Conservation (phyloP, 306 rosid genomes). For the Hippophae rhamnoides region DNA sequence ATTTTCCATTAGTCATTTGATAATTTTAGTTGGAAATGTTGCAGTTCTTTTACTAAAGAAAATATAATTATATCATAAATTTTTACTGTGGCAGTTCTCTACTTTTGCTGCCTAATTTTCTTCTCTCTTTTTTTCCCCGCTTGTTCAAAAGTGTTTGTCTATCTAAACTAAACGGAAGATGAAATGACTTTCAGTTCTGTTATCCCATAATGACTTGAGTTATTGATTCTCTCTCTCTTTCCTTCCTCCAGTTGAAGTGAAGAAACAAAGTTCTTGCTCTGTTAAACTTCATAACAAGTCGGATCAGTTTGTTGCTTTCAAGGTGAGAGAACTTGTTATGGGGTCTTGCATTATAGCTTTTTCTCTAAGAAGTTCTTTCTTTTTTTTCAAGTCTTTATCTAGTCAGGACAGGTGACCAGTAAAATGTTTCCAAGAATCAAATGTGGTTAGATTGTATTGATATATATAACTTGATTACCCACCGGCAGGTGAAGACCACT, state of each 20-base stretch:
- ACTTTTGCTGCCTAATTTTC: no score
- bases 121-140: no score
- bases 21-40: no score
- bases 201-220: not conserved
- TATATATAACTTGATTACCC: not conserved
- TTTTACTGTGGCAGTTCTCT: no score
- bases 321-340: constrained; percentile 36
- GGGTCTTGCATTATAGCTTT: not conserved
- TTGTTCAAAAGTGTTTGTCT: no score
- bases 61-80: no score
- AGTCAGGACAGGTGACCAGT: no score
- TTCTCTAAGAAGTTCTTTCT: not conserved
- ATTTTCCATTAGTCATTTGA: no score
- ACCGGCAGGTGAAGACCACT: constrained; percentile 78
- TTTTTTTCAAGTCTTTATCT: not conserved
- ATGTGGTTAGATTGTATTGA: constrained; percentile 2
- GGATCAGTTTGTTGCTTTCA: constrained; percentile 67
- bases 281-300: constrained; percentile 55
- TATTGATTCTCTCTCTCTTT: constrained; percentile 7
- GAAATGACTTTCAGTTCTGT: no score
- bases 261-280: constrained; percentile 72
- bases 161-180: no score
- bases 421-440: not conserved
- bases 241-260: constrained; percentile 54
- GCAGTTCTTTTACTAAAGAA: no score